These are phyloP conservation scores for Clarireedia hainanense DNA, from an alignment of 2,329 filamentous ascomycete genomes.

Conservation along the genomic window DNA sequence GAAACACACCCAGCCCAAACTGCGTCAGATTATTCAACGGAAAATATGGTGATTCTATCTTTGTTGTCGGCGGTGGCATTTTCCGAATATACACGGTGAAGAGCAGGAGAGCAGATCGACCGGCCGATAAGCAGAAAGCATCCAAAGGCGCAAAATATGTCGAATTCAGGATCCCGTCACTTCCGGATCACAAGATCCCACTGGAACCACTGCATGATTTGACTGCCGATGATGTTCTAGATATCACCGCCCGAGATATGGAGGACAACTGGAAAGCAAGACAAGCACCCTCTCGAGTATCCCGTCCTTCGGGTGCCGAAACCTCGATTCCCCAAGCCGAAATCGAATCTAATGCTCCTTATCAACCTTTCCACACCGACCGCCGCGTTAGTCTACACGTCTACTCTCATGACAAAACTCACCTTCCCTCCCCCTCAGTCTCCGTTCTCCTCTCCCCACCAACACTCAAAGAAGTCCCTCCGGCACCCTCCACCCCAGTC, in stretches of 20 bases:
- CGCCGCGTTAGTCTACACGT: constrained; percentile 72
- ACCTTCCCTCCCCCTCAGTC: constrained; percentile 18
- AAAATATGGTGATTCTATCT: constrained; percentile 54
- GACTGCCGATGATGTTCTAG: constrained; percentile 34
- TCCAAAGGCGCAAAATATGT: constrained; percentile 28
- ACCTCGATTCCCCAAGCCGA: constrained; percentile 69
- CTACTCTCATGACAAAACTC: constrained; percentile 34
- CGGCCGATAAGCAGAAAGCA: constrained; percentile 49
- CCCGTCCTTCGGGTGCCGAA: constrained; percentile 37
- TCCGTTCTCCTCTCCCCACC: constrained; percentile 21
- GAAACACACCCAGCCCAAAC: constrained; percentile 44
- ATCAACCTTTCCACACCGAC: constrained; percentile 93
- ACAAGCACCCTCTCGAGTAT: constrained; percentile 30
- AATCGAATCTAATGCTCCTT: constrained; percentile 91
- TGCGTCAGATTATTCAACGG: constrained; percentile 61
- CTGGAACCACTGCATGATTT: constrained; percentile 48
- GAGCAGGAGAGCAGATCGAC: constrained; percentile 41
- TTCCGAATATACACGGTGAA: constrained; percentile 51
- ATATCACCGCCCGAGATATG: constrained; percentile 23
- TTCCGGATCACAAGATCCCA: constrained; percentile 52
- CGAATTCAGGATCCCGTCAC: constrained; percentile 58
- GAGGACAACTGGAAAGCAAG: constrained; percentile 30
- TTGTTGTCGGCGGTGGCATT: constrained; percentile 56
- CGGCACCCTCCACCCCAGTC: neutral
- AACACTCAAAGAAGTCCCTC: constrained; percentile 13